Evolutionary conservation across 2,329 filamentous ascomycete species (phyloP), one percentile per base, ranked within the genome.

Genomic region (Rhinocladiella similis): DNA sequence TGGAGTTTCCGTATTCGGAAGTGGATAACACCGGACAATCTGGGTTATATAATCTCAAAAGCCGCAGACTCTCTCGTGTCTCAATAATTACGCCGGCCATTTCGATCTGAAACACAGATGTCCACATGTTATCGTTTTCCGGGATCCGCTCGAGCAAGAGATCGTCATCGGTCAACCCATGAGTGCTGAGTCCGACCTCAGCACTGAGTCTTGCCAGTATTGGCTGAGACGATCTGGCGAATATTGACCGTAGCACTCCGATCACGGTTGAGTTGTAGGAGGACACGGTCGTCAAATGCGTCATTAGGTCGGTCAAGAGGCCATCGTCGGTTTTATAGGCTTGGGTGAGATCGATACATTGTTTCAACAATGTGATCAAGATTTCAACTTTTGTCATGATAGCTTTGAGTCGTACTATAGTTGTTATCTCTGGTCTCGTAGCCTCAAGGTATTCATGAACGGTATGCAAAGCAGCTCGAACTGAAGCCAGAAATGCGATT

Each of bases 331-430:
- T 50, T 16, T 25, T 42, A 22, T 51, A 42, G 5, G 16, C 3
- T 14, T 53, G 42, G 14, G 47, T 16, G 12, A 38, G 20, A 25
- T 46, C 51, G 22, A 33, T 14, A 50, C 42, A 52, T 35, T 50
- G 38, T 25, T 35, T 43, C 47, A 62, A 33, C 16, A 43, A 16
- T 4, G 45, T 35, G 12, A 59, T 16, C 12, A 62, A 16, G 1
- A 29, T 12, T 22, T 16, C 43, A 22, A 55, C 43, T 18, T 54
- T 57, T 12, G 13, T 13, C 20, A 59, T 46, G 6, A 47, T 47
- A 20, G 35, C 20, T 19, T 50, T 56, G 22, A 62, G 13, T 39
- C 59, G 59, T 3, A 62, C 33, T 19, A 62, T n/a, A 5, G 59
- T 59, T 33, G 20, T 7, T 3, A 59, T 36, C 7, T 41, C 22